Conservation (phyloP, 2,329 filamentous ascomycete species). For the Xylariaceae sp. region DNA sequence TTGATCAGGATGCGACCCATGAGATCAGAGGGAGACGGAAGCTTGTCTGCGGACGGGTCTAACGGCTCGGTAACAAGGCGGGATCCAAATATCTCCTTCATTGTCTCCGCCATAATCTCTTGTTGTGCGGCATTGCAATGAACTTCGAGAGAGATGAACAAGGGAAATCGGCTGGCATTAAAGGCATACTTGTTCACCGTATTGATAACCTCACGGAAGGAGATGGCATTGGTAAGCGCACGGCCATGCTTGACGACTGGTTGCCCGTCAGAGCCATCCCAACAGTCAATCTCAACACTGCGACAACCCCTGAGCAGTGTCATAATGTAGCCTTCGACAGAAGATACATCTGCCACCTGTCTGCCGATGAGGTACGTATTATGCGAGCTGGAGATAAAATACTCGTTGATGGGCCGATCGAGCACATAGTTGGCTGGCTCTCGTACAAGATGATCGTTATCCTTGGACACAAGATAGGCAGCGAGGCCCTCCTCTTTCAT, state of each 20-base stretch:
- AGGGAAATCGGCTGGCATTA: constrained; percentile 75
- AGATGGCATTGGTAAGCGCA: constrained; percentile 81
- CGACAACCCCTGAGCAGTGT: constrained; percentile 85
- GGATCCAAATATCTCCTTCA: constrained; percentile 78
- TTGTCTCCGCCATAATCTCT: constrained; percentile 80
- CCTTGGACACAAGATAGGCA: constrained; percentile 68
- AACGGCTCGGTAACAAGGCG: constrained; percentile 74
- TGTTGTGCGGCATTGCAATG: constrained; percentile 86
- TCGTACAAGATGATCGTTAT: constrained; percentile 64
- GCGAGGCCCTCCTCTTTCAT: constrained; percentile 80
- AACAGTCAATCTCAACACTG: constrained; percentile 96
- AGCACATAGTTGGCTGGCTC: constrained; percentile 60
- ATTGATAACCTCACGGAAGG: constrained; percentile 86
- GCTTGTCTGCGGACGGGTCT: constrained; percentile 59
- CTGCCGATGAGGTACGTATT: constrained; percentile 94
- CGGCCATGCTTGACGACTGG: constrained; percentile 89
- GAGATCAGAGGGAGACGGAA: constrained; percentile 84
- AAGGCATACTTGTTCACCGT: constrained; percentile 96
- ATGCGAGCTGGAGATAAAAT: constrained; percentile 97
- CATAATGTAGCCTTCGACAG: constrained; percentile 90
- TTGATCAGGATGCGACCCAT: constrained; percentile 85
- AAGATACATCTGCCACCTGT: constrained; percentile 85
- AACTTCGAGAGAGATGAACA: constrained; percentile 94
- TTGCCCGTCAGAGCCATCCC: constrained; percentile 85
- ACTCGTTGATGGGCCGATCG: constrained; percentile 86